These are phyloP conservation scores for Arthrobotrys entomopaga DNA, from an alignment of 2,329 filamentous ascomycete genomes.

Conservation along the genomic window DNA sequence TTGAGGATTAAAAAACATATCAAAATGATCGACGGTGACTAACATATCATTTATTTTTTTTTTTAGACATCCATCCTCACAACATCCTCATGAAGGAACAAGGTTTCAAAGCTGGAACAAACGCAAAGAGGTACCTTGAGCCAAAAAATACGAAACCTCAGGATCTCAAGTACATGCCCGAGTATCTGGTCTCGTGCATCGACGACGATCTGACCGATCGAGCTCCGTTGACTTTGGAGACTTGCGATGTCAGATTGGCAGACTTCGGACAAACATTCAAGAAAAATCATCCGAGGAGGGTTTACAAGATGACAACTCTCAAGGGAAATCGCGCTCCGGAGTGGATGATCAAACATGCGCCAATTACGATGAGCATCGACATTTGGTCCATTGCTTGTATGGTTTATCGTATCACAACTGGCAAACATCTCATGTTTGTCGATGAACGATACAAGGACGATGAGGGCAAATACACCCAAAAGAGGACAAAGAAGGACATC, in stretches of 20 bases:
- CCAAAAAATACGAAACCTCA: slow-evolving; percentile 39
- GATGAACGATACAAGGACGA: slow-evolving; percentile 47
- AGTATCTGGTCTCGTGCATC: slow-evolving; percentile 47
- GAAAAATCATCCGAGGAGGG: slow-evolving; percentile 44
- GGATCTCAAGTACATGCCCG: slow-evolving; percentile 44
- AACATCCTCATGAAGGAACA: slow-evolving; percentile 54
- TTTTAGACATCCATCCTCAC: slow-evolving; percentile 49
- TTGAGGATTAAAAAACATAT: not conserved
- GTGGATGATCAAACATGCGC: slow-evolving; percentile 37
- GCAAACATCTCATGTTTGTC: slow-evolving; percentile 46
- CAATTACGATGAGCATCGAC: slow-evolving; percentile 46
- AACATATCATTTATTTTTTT: not conserved
- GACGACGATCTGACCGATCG: slow-evolving; percentile 45
- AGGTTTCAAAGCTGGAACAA: slow-evolving; percentile 44
- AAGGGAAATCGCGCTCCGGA: slow-evolving; percentile 51
- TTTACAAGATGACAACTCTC: slow-evolving; percentile 50
- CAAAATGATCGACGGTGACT: not conserved
- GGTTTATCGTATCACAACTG: slow-evolving; percentile 46
- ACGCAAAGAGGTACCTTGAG: slow-evolving; percentile 33
- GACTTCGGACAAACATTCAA: slow-evolving; percentile 53
- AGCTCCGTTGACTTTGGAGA: slow-evolving; percentile 43
- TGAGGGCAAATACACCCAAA: slow-evolving; percentile 39
- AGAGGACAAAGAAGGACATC: slow-evolving; percentile 45
- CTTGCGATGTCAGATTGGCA: slow-evolving; percentile 43
- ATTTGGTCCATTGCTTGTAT: slow-evolving; percentile 51